These are phyloP conservation scores for Avena insularis DNA, from an alignment of 176 grass and related monocot species.

Conservation along the genomic window DNA sequence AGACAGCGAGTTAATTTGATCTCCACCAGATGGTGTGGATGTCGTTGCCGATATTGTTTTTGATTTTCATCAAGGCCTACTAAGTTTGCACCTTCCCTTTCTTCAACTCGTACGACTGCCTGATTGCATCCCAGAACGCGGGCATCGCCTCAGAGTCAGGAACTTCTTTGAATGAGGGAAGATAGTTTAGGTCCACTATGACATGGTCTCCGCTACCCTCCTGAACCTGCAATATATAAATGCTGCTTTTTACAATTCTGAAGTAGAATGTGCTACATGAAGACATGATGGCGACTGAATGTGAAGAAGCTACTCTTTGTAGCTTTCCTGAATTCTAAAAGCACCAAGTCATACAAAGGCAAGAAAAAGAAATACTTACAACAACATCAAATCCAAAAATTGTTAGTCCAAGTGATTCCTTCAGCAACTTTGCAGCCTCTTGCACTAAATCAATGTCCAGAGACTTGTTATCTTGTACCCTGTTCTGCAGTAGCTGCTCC, in stretches of 20 bases:
- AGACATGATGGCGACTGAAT: background rate
- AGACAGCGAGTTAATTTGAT: background rate
- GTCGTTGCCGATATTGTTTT: background rate
- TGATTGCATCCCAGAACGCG: slow-evolving; percentile 88
- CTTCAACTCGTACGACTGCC: slow-evolving; percentile 48
- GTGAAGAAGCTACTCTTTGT: background rate
- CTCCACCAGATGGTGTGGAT: background rate
- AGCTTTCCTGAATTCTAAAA: slow-evolving; percentile 8
- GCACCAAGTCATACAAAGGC: slow-evolving; percentile 25
- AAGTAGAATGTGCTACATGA: background rate
- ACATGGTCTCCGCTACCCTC: slow-evolving; percentile 85
- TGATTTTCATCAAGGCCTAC: background rate
- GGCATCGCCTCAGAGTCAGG: slow-evolving; percentile 70
- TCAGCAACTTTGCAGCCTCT: slow-evolving; percentile 66
- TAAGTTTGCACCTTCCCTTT: slow-evolving; percentile 36
- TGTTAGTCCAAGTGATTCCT: slow-evolving; percentile 70
- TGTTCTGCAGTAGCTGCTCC: slow-evolving; percentile 52
- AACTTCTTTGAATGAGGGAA: slow-evolving; percentile 96
- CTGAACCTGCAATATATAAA: slow-evolving; percentile 68
- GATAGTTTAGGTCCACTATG: slow-evolving; percentile 95
- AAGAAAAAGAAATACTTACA: slow-evolving; percentile 65
- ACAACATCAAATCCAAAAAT: slow-evolving; percentile 99
- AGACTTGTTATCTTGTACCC: slow-evolving; percentile 27
- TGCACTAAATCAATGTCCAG: slow-evolving; percentile 63
- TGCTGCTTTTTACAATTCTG: background rate